Evolutionary conservation across 148 eudicot species (phyloP).

Genomic region (Agrostemma githago): DNA sequence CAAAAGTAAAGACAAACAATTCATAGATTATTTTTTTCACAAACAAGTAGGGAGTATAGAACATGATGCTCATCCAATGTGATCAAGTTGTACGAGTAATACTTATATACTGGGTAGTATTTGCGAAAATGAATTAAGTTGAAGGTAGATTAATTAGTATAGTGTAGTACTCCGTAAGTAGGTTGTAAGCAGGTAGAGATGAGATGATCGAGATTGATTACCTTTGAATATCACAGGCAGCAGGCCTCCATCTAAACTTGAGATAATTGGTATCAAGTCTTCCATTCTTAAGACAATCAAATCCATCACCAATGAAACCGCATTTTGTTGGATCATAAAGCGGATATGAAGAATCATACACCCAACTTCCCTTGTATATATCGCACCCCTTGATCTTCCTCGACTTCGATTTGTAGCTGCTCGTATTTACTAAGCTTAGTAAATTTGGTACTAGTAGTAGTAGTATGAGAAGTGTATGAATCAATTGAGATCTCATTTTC

Average conservation of each 20-base stretch:
- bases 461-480: not conserved
- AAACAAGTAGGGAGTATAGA: too few relatives aligned
- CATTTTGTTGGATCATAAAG: conserved; percentile 43
- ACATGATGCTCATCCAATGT: too few relatives aligned
- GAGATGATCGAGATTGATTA: conserved; percentile 17
- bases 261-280: conserved; percentile 49
- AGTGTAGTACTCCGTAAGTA: too few relatives aligned
- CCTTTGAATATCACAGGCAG: conserved; percentile 48
- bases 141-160: too few relatives aligned
- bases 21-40: too few relatives aligned
- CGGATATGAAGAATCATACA: conserved; percentile 44
- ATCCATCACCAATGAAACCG: conserved; percentile 40
- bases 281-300: conserved; percentile 53
- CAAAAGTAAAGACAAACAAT: too few relatives aligned
- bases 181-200: too few relatives aligned
- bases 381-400: conserved; percentile 30
- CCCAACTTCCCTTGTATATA: conserved; percentile 58
- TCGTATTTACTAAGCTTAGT: not conserved
- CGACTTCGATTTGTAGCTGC: not conserved
- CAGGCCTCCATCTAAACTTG: conserved; percentile 59
- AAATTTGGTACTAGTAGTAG: not conserved
- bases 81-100: too few relatives aligned
- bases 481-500: conserved; percentile 5
- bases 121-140: too few relatives aligned
- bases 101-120: too few relatives aligned